Evolutionary conservation across 73 alveolate genomes (phyloP).

Genomic region (Diophrys appendiculata): DNA sequence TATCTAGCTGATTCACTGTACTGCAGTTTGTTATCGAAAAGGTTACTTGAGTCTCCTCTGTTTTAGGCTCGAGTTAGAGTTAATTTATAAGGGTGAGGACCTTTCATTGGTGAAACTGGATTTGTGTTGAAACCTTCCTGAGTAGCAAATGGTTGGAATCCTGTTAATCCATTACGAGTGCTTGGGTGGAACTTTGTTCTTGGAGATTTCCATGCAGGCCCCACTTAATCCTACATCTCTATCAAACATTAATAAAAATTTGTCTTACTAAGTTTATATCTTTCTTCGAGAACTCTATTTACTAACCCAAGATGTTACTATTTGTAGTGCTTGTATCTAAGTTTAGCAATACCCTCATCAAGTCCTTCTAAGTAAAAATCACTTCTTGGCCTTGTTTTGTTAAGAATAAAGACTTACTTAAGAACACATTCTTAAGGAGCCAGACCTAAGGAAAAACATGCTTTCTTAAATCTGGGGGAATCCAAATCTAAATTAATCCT

Average conservation of each 20-base stretch:
- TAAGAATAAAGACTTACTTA: slow-evolving; percentile 14
- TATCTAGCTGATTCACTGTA: background rate
- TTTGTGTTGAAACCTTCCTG: background rate
- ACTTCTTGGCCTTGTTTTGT: background rate
- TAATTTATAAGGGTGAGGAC: background rate
- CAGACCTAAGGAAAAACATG: slow-evolving; percentile 35
- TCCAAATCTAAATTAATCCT: slow-evolving; percentile 30
- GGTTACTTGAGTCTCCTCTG: background rate
- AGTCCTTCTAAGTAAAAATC: background rate
- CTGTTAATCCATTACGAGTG: background rate
- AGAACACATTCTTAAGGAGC: slow-evolving; percentile 22
- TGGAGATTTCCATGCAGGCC: background rate
- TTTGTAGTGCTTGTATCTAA: slow-evolving; percentile 13
- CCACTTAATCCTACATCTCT: background rate
- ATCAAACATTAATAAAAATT: no score
- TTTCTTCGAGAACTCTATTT: slow-evolving; percentile 4
- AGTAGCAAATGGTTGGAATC: background rate
- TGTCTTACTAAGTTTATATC: background rate
- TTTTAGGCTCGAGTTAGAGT: background rate
- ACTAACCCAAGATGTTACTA: background rate
- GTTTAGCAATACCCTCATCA: slow-evolving; percentile 1
- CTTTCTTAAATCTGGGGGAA: slow-evolving; percentile 44
- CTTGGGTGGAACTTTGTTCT: background rate
- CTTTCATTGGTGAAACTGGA: background rate
- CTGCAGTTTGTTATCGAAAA: background rate